Evolutionary conservation across 257 asterid genomes (phyloP), one percentile per base, ranked within the genome.

Genomic region (Salvia hispanica): DNA sequence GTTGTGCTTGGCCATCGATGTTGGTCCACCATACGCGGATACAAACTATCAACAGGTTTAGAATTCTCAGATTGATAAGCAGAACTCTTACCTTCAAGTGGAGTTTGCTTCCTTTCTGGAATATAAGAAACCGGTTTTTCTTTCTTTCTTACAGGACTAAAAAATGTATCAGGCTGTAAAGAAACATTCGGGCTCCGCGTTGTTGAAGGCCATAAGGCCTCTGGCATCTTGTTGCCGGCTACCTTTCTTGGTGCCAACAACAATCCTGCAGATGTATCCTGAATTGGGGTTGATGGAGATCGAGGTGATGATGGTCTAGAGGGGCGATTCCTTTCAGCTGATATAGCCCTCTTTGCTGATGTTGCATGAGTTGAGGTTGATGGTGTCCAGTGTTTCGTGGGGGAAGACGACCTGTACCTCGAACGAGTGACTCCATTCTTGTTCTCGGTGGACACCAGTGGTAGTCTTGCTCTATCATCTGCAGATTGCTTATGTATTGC

Each of bases 1-100:
- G 73, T 73, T 80, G 85, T 82, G 80, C 88, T 90, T 42, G 94
- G 95, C 99, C 99, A 82, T 67, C 90, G 84, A 80, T 85, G 90
- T 58, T 90, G 95, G 45, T 92, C 95, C 53, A 84, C 85, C 31
- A 83, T 28, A 64, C 90, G 90, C 61, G 83, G 67, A 74, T 76
- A 81, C 16, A 73, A 51, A 54, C 80, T 62, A 54, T 88, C 96
- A 67, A 82, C 64, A 12, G 98, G 98, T 69, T 73, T 87, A 74
- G 85, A 92, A 79, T 89, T 92, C 87, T 92, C 98, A 2, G 84
- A 77, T 72, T 83, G 91, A 72, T 86, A 86, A 67, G 76, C 73
- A 13, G 79, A 83, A 75, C 77, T 86, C 79, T 78, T 87, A 72
- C 91, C 95, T 75, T 76, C 85, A 6, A 81, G 80, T 21, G 88